Base-by-base conservation (phyloP, 176 grass and related monocot genomes). In the Juncus effusus region DNA sequence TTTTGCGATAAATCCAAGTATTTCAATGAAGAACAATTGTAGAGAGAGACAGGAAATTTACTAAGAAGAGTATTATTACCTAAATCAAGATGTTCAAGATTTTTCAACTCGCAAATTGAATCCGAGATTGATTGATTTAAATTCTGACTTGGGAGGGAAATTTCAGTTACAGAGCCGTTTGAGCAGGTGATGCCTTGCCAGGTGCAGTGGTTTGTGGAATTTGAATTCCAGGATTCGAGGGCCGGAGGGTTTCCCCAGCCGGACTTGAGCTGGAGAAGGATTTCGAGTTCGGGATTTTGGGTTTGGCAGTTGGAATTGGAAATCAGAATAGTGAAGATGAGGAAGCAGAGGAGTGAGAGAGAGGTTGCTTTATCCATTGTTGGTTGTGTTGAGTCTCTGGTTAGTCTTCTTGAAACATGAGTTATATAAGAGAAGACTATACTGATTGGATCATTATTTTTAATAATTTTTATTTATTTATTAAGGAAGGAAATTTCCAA, bases 141-240 rank as follows among this genome's bases (percentile, higher is more conserved):
- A 35, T 69, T 38, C 5, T 74, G 62, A 0, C 15, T 0, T 4
- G 7, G 0, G 10, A 97, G 45, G 15, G 6, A 57, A 2, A 97
- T 11, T 19, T 0, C 13, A 0, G 74, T 73, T 12, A 97, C 82
- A 1, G 11, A 28, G 2, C 44, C 57, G 11, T 2, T 13, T 49
- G 12, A 61, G 69, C 84, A 87, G 4, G 1, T 49, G 38, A 92
- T 74, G 41, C 84, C 84, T 3, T 7, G 4, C 88, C 88, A 87
- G 14, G 1, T 16, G 69, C 89, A 96, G 76, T 85, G 65, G 53
- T 81, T 16, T 8, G 70, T 1, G 5, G 77, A 42, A 57, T 65
- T 13, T 10, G 68, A 28, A 60, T 80, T 78, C 91, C 91, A 96
- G 3, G 91, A 85, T 3, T 5, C 9, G 38, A 95, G 79, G n/a